Evolutionary conservation across 2,329 filamentous ascomycete species (phyloP).

Genomic region (Whalleya microplaca): DNA sequence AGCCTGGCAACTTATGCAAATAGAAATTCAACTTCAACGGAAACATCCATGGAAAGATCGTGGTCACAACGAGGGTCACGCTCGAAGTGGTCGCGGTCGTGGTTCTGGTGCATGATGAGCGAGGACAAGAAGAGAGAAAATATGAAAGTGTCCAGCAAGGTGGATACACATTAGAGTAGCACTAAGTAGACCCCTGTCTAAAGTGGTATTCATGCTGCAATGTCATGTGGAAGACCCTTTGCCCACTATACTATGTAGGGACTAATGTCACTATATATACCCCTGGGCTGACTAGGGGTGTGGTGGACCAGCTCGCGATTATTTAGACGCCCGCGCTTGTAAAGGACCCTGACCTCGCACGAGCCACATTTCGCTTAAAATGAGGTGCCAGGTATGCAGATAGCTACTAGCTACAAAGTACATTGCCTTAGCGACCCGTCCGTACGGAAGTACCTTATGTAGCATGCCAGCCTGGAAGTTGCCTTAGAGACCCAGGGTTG

Average conservation of each 20-base stretch:
- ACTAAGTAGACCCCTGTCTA: neutral
- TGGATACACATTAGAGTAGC: neutral
- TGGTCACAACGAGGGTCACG: neutral
- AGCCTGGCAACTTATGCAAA: neutral
- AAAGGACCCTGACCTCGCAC: slow-evolving; percentile 5
- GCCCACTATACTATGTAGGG: neutral
- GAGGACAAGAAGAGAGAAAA: neutral
- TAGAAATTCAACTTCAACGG: neutral
- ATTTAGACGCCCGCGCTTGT: slow-evolving; percentile 32
- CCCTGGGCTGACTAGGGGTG: slow-evolving; percentile 3
- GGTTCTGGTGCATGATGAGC: neutral
- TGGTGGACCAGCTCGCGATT: slow-evolving; percentile 18
- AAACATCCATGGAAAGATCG: neutral
- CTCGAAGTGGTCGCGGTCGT: neutral
- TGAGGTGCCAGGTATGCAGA: too few relatives aligned
- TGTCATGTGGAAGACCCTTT: neutral
- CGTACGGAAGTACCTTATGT: too few relatives aligned
- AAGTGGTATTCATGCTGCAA: neutral
- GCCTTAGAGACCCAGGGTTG: neutral
- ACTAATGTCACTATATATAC: slow-evolving; percentile 7
- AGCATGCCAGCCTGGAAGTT: too few relatives aligned
- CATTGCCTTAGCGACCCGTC: neutral
- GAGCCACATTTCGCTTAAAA: slow-evolving; percentile 6
- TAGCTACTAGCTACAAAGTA: too few relatives aligned
- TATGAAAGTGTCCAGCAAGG: neutral